Evolutionary conservation across 495 filamentous ascomycete genomes (phyloP), one percentile per base, ranked within the genome.

Genomic region (Xylaria longipes): DNA sequence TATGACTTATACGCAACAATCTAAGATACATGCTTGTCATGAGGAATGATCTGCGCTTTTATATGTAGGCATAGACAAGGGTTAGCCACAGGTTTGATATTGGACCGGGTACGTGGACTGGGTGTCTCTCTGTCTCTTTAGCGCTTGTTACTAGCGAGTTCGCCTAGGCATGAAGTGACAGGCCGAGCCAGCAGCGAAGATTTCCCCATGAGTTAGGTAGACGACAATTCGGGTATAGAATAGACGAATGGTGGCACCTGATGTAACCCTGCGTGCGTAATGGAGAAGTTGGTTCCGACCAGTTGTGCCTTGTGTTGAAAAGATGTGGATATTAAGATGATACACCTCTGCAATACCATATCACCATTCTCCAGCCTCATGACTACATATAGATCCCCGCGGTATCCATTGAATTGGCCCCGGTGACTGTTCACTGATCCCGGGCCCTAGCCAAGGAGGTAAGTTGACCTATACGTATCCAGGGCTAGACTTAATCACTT

Each of bases 1-100:
- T 68, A 25, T n/a, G 25, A n/a, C 64, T 68, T 60, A 45, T 45
- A 48, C 15, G 6, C n/a, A 29, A 56, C 1, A 50, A 31, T 31
- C 6, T 37, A 60, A 60, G 54, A 25, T 25, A 48, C 48, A 35
- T 33, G 12, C 33, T 62, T 29, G n/a, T 14, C 52, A n/a, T 27
- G 45, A 14, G 69, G 62, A 65, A 67, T 54, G 70, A 68, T 72
- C 63, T 62, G 56, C 70, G 25, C 25, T 37, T 71, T 62, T 72
- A 72, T 72, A 72, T 65, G 27, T 46, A 31, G 56, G 25, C 25
- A 8, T 46, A 2, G 17, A 15, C 48, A 48, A 17, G 35, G 37
- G 22, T 35, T 60, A 3, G 25, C 17, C 54, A 9, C 35, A 48
- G 5, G 17, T 9, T 60, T 31, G 7, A 37, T 29, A 29, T 64